These are phyloP conservation scores for Naganishia sp. DNA, from an alignment of 1,284 basidiomycete genomes.

Conservation along the genomic window DNA sequence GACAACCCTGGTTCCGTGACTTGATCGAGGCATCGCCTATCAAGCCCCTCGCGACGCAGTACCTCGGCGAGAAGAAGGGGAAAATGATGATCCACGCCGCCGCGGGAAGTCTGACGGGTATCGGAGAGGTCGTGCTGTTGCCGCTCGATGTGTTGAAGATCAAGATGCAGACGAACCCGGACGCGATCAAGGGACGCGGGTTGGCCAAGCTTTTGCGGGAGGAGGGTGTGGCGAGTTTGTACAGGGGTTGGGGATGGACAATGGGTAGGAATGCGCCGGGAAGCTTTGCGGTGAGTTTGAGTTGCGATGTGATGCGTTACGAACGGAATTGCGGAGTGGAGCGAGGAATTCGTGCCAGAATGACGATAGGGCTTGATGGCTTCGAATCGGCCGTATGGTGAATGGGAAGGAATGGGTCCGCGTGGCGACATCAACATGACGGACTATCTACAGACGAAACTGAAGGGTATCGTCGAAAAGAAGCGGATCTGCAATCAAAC, in stretches of 20 bases:
- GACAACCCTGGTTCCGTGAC: conserved; percentile 97
- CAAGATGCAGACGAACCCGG: conserved; percentile 95
- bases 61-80: conserved; percentile 93
- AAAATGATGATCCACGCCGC: conserved; percentile 95
- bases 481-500: no score
- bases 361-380: neutral
- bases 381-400: no score
- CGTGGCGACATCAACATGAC: neutral
- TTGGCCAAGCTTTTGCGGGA: conserved; percentile 86
- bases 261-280: conserved; percentile 97
- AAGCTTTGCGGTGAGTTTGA: conserved; percentile 75
- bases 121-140: conserved; percentile 94
- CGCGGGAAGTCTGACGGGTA: conserved; percentile 92
- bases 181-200: conserved; percentile 90
- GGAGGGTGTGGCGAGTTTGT: conserved; percentile 81
- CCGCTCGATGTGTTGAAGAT: conserved; percentile 97
- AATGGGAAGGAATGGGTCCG: neutral
- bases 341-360: neutral
- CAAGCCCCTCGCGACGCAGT: conserved; percentile 75
- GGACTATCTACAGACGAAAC: neutral
- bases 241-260: conserved; percentile 99
- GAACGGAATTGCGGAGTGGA: neutral
- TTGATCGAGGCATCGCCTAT: conserved; percentile 61
- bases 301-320: neutral
- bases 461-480: no score